These are phyloP conservation scores for Betula pendula DNA, from an alignment of 306 rosid genomes.

Conservation along the genomic window DNA sequence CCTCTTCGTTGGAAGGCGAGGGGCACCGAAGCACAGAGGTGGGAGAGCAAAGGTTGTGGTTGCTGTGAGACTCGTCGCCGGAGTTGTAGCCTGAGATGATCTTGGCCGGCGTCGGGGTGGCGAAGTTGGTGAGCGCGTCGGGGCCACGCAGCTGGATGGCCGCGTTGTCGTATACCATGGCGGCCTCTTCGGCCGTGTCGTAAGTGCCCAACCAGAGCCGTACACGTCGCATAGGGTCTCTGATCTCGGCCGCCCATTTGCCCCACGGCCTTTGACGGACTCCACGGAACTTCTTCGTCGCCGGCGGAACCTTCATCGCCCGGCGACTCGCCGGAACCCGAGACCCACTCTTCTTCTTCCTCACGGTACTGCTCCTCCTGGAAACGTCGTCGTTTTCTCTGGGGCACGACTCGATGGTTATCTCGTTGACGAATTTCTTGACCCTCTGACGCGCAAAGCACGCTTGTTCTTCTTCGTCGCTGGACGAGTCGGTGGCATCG, in stretches of 20 bases:
- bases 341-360: not conserved
- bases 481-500: constrained; percentile 84
- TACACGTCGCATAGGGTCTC: constrained; percentile 86
- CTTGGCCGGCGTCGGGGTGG: constrained; percentile 36
- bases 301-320: constrained; percentile 15
- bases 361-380: constrained; percentile 32
- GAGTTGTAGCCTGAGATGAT: constrained; percentile 40
- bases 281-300: constrained; percentile 74
- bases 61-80: constrained; percentile 52
- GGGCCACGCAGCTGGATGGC: constrained; percentile 92
- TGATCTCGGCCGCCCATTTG: constrained; percentile 98
- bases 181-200: constrained; percentile 95
- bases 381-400: constrained; percentile 26
- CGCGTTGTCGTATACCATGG: constrained; percentile 90
- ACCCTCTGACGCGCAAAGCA: constrained; percentile 38
- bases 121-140: constrained; percentile 88
- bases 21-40: constrained; percentile 66
- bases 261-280: constrained; percentile 99
- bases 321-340: constrained; percentile 20
- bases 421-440: constrained; percentile 67
- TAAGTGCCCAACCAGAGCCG: constrained; percentile 93
- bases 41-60: constrained; percentile 54
- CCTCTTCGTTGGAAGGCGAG: constrained; percentile 56
- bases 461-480: constrained; percentile 56
- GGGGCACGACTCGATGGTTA: constrained; percentile 47